These are phyloP conservation scores for Xanthoconium separans DNA, from an alignment of 1,284 basidiomycete genomes.

Conservation along the genomic window DNA sequence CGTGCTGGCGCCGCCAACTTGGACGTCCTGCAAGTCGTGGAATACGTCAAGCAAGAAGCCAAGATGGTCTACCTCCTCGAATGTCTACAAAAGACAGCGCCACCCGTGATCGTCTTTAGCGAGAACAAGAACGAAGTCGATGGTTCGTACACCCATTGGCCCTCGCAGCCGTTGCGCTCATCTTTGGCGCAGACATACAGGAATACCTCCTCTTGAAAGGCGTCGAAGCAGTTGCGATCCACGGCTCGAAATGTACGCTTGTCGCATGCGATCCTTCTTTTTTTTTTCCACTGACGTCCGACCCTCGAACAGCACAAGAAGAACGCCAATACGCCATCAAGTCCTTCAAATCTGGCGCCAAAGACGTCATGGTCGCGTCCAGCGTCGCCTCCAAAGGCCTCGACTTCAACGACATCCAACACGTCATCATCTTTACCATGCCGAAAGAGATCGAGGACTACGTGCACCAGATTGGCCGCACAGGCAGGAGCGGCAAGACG, in stretches of 20 bases:
- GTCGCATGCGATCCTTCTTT: not conserved
- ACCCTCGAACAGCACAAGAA: constrained; percentile 74
- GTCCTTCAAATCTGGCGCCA: constrained; percentile 93
- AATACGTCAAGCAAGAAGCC: constrained; percentile 98
- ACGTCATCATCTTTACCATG: constrained; percentile 98
- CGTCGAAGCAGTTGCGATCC: constrained; percentile 97
- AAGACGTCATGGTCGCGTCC: constrained; percentile 99
- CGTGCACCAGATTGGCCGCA: constrained; percentile 98
- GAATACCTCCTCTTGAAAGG: constrained; percentile 97
- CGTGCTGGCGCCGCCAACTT: constrained; percentile 97
- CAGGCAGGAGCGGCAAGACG: constrained; percentile 96
- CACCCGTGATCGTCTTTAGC: constrained; percentile 97
- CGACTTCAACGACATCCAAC: constrained; percentile 98
- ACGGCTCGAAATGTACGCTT: constrained; percentile 88
- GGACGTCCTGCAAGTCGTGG: constrained; percentile 96
- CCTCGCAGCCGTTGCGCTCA: not conserved
- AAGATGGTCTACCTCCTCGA: constrained; percentile 99
- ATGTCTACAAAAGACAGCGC: constrained; percentile 97
- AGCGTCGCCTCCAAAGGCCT: constrained; percentile 97
- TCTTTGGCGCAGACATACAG: constrained; percentile 76
- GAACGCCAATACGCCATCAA: constrained; percentile 99
- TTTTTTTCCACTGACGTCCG: not conserved
- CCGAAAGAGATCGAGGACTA: constrained; percentile 99
- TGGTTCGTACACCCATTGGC: constrained; percentile 46
- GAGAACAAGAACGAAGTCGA: constrained; percentile 99